Conservation (phyloP, 768 basidiomycete genomes). For the Hygrophorus russula region DNA sequence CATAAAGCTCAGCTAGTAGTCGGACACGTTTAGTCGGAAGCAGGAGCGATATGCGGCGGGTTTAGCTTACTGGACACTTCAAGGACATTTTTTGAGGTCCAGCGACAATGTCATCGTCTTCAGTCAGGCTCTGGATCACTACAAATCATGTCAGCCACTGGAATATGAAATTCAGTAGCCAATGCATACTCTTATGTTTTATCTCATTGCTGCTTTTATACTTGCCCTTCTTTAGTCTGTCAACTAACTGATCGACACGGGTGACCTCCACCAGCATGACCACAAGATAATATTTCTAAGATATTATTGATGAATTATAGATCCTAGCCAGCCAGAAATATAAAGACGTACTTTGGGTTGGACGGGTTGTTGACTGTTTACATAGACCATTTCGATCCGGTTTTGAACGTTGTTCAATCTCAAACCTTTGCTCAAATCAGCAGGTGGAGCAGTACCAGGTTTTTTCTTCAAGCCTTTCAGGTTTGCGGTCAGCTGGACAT, state of each 20-base stretch:
- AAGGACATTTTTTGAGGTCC: conserved; percentile 85
- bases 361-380: conserved; percentile 74
- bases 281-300: conserved; percentile 79
- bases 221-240: conserved; percentile 56
- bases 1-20: conserved; percentile 64
- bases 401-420: conserved; percentile 34
- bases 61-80: conserved; percentile 75
- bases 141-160: conserved; percentile 7
- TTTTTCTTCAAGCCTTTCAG: conserved; percentile 92
- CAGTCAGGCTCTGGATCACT: conserved; percentile 51
- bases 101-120: conserved; percentile 88
- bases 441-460: conserved; percentile 87
- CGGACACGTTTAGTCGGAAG: conserved; percentile 11
- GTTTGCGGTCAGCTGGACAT: conserved; percentile 54
- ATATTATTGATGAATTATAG: background rate
- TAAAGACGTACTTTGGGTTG: conserved; percentile 49
- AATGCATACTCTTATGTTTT: conserved; percentile 53
- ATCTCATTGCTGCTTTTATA: conserved; percentile 54
- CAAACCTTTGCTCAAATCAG: conserved; percentile 43
- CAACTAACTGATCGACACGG: conserved; percentile 57
- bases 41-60: background rate
- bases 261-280: conserved; percentile 80
- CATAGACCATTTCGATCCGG: conserved; percentile 79
- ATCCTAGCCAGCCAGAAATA: background rate
- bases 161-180: background rate